phyloP scores from a whole-genome alignment of 1,284 basidiomycete genomes.

The Ustilago shanxiensis region DNA sequence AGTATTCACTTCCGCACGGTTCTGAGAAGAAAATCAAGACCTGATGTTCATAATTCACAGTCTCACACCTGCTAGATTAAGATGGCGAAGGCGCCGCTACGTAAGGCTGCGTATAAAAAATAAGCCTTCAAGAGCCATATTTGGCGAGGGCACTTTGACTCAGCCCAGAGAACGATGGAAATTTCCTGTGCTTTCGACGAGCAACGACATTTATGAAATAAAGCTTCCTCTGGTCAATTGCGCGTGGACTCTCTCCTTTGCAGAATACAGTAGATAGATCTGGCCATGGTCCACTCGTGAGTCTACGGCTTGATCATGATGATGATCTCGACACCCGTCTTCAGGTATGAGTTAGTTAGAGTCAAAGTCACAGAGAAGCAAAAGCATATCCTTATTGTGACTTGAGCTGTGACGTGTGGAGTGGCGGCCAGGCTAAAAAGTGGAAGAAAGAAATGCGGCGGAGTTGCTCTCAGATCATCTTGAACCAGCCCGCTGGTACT shows the following conservation, averaged over 20 bases:
- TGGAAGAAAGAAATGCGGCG: background rate
- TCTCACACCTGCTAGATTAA: background rate
- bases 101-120: background rate
- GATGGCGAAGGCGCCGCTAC: no score
- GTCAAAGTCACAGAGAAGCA: no score
- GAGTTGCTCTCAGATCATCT: no score
- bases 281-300: no score
- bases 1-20: slow-evolving; percentile 1
- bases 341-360: background rate
- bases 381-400: background rate
- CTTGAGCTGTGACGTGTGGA: slow-evolving; percentile 1
- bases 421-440: background rate
- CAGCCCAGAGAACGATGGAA: no score
- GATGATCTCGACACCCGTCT: background rate
- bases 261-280: no score
- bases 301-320: no score
- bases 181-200: background rate
- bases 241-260: background rate
- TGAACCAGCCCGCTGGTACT: no score
- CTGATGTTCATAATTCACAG: background rate
- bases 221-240: no score
- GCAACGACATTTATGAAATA: no score
- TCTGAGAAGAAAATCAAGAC: background rate
- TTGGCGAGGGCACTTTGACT: background rate
- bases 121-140: background rate